Percentiles rank a stretch among this genome's conserved stretches.
phyloP scores from a whole-genome alignment of 257 asterid species.

The Przewalskia tangutica region DNA sequence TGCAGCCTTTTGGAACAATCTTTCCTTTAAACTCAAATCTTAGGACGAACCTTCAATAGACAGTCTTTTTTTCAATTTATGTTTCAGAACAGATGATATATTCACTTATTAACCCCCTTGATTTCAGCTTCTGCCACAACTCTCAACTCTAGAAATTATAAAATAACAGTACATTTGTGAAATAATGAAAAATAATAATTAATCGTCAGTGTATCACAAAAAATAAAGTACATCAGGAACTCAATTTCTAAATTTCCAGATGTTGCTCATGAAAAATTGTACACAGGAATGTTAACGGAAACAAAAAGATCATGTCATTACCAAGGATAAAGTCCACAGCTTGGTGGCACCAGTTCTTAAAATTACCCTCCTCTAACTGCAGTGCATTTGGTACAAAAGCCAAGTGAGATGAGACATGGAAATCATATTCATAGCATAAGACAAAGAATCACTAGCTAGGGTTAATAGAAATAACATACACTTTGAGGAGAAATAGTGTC shows the following conservation, averaged over 20 bases:
- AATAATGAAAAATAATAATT: neutral
- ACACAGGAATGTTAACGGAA: neutral
- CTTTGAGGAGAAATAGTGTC: slow-evolving; percentile 36
- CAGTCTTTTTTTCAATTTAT: neutral
- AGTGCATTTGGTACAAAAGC: neutral
- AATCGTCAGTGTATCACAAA: neutral
- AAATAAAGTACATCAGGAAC: neutral
- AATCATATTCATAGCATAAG: neutral
- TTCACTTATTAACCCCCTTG: neutral
- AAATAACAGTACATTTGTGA: neutral
- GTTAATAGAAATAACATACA: slow-evolving; percentile 31
- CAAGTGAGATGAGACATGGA: neutral
- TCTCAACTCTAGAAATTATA: neutral
- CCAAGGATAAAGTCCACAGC: slow-evolving; percentile 85
- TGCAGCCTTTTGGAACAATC: neutral
- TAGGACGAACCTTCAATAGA: neutral
- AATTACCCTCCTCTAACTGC: slow-evolving; percentile 53
- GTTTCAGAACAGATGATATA: neutral
- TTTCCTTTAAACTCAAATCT: neutral
- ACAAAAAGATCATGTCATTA: slow-evolving; percentile 10
- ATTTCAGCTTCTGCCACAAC: neutral
- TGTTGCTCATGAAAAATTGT: neutral
- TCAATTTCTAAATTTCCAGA: neutral
- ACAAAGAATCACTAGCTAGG: neutral
- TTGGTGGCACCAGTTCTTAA: slow-evolving; percentile 83